A percentile compares a stretch with the other conserved stretches of the same genome.
These are phyloP conservation scores for Fusarium veterinarium DNA, from an alignment of 2,329 filamentous ascomycete genomes.

Conservation along the genomic window DNA sequence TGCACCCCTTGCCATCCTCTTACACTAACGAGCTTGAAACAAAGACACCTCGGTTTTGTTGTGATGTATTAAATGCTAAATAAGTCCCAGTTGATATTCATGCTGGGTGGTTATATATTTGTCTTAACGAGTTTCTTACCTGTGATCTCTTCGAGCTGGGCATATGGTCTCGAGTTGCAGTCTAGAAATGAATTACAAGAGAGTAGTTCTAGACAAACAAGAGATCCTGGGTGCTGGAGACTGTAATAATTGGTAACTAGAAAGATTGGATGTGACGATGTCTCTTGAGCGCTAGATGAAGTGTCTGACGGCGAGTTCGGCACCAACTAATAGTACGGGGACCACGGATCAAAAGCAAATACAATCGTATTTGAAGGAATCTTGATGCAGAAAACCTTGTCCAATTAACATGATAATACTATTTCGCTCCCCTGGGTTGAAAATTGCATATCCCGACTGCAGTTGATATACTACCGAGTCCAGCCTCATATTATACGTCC, in stretches of 20 bases:
- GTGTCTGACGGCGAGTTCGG: background rate
- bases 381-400: background rate
- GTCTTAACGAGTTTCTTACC: no score
- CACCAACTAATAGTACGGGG: background rate
- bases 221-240: no score
- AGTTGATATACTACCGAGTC: background rate
- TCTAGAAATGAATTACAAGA: background rate
- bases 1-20: background rate
- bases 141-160: background rate
- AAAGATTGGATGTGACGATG: background rate
- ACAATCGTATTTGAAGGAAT: background rate
- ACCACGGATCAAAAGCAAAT: background rate
- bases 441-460: background rate
- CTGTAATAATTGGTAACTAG: background rate
- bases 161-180: background rate
- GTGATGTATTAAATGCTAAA: background rate
- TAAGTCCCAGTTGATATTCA: no score
- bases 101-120: no score
- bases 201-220: background rate
- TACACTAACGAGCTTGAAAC: background rate
- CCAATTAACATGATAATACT: background rate
- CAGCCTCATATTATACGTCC: background rate
- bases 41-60: background rate
- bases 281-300: no score
- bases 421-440: background rate